These are phyloP conservation scores for Platanus orientalis DNA, from an alignment of 164 flowering plant genomes.

Conservation along the genomic window DNA sequence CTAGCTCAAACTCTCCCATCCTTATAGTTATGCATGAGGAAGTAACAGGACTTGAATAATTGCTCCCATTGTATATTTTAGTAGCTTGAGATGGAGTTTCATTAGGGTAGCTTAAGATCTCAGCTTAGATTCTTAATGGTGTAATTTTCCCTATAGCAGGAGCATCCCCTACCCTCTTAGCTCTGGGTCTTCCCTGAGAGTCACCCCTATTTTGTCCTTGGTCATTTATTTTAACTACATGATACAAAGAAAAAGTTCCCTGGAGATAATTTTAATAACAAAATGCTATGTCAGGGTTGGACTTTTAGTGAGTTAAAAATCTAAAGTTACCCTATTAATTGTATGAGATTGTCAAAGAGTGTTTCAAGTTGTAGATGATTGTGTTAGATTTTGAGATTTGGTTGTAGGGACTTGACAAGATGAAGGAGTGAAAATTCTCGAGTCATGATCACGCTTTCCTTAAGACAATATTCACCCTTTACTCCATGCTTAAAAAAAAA, in stretches of 20 bases:
- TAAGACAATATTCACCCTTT: no score
- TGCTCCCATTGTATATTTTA: slow-evolving; percentile 29
- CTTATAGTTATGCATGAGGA: slow-evolving; percentile 38
- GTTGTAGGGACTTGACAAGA: no score
- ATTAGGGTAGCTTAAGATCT: slow-evolving; percentile 23
- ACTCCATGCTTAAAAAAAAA: no score
- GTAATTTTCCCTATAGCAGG: slow-evolving; percentile 25
- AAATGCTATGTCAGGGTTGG: not conserved
- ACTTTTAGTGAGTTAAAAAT: not conserved
- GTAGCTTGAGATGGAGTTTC: slow-evolving; percentile 32
- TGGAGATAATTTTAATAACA: slow-evolving; percentile 18
- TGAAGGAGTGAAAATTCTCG: no score
- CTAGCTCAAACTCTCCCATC: slow-evolving; percentile 22
- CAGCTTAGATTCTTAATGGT: slow-evolving; percentile 25
- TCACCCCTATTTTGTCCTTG: slow-evolving; percentile 26
- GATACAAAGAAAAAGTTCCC: slow-evolving; percentile 86
- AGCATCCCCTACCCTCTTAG: slow-evolving; percentile 37
- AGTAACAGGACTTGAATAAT: slow-evolving; percentile 42
- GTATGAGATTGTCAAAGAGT: not conserved
- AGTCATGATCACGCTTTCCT: no score
- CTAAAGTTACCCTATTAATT: not conserved
- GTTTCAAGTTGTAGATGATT: no score
- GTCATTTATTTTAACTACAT: slow-evolving; percentile 64
- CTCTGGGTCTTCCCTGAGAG: slow-evolving; percentile 31
- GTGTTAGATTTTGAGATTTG: no score